These are phyloP conservation scores for Hymenoscyphus repandus DNA, from an alignment of 2,329 filamentous ascomycete species.

Conservation along the genomic window DNA sequence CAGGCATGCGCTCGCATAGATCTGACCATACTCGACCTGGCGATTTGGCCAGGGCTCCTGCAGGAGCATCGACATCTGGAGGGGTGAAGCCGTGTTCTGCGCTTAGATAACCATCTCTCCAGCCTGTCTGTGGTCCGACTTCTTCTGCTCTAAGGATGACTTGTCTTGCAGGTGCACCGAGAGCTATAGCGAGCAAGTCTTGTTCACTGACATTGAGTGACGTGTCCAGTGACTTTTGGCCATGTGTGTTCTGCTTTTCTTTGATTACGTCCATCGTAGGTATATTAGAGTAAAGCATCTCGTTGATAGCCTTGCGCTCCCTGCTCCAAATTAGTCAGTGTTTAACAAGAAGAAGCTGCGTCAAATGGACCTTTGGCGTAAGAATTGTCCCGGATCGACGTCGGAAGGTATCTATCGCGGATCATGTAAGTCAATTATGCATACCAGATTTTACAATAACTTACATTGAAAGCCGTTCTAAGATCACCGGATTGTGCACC, in stretches of 20 bases:
- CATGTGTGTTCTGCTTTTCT: slow-evolving; percentile 38
- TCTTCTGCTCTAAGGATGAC: slow-evolving; percentile 49
- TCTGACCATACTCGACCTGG: slow-evolving; percentile 51
- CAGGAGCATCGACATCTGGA: slow-evolving; percentile 44
- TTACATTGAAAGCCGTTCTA: slow-evolving; percentile 32
- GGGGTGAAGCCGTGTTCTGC: slow-evolving; percentile 48
- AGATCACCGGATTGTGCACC: slow-evolving; percentile 30
- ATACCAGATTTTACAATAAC: too few species aligned
- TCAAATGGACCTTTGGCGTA: slow-evolving; percentile 36
- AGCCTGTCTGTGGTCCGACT: slow-evolving; percentile 45
- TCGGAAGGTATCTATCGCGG: slow-evolving; percentile 37
- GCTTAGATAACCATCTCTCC: slow-evolving; percentile 48
- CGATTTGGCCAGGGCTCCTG: slow-evolving; percentile 41
- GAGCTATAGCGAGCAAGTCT: slow-evolving; percentile 45
- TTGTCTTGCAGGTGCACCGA: slow-evolving; percentile 49
- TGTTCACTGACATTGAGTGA: slow-evolving; percentile 41
- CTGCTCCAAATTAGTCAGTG: slow-evolving; percentile 19
- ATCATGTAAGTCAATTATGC: slow-evolving; percentile 11
- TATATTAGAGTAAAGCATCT: slow-evolving; percentile 23
- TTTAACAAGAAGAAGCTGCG: slow-evolving; percentile 3
- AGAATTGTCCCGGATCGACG: slow-evolving; percentile 1
- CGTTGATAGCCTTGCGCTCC: slow-evolving; percentile 36
- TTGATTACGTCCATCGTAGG: slow-evolving; percentile 36
- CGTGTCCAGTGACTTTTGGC: slow-evolving; percentile 42
- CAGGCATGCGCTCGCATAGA: slow-evolving; percentile 48